Percentiles rank a stretch among this genome's conserved stretches.
phyloP scores from a whole-genome alignment of 1,284 basidiomycete genomes.

The Leccinum pachyderme region DNA sequence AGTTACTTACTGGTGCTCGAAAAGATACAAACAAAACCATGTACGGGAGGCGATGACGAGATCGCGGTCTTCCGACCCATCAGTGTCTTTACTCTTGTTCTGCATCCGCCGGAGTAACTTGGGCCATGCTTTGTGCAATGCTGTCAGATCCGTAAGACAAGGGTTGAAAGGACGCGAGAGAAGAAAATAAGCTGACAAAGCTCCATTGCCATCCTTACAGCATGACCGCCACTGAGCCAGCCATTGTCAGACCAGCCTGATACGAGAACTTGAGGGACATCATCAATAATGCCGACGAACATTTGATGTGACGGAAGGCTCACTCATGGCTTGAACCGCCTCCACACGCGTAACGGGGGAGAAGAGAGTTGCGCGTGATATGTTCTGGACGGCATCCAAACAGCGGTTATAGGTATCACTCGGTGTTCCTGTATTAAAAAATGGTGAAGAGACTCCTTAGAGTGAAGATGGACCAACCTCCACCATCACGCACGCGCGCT shows the following conservation, averaged over 20 bases:
- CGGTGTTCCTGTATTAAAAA: conserved; percentile 44
- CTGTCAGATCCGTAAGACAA: conserved; percentile 37
- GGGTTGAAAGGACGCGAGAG: conserved; percentile 5
- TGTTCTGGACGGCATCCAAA: conserved; percentile 78
- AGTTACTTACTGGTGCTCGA: conserved; percentile 82
- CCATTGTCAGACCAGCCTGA: conserved; percentile 91
- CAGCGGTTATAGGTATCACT: conserved; percentile 67
- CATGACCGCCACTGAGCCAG: conserved; percentile 89
- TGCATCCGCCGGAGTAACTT: conserved; percentile 74
- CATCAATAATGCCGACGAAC: conserved; percentile 4
- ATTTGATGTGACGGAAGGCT: conserved; percentile 29
- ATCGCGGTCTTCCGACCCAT: conserved; percentile 67
- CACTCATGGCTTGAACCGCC: conserved; percentile 88
- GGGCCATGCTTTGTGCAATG: conserved; percentile 88
- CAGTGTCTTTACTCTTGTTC: conserved; percentile 56
- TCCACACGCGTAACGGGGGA: conserved; percentile 79
- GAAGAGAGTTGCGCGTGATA: conserved; percentile 83
- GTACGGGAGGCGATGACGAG: conserved; percentile 79
- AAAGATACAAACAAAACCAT: conserved; percentile 90
- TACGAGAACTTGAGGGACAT: conserved; percentile 60
- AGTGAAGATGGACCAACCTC: conserved; percentile 48
- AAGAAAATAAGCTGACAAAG: conserved; percentile 52
- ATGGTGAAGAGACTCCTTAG: conserved; percentile 2
- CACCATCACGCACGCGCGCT: conserved; percentile 82
- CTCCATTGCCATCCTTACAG: conserved; percentile 91